Percentiles rank a stretch among this genome's conserved stretches.
phyloP scores from a whole-genome alignment of 2,329 filamentous ascomycete species.

The Diaporthe sp. region DNA sequence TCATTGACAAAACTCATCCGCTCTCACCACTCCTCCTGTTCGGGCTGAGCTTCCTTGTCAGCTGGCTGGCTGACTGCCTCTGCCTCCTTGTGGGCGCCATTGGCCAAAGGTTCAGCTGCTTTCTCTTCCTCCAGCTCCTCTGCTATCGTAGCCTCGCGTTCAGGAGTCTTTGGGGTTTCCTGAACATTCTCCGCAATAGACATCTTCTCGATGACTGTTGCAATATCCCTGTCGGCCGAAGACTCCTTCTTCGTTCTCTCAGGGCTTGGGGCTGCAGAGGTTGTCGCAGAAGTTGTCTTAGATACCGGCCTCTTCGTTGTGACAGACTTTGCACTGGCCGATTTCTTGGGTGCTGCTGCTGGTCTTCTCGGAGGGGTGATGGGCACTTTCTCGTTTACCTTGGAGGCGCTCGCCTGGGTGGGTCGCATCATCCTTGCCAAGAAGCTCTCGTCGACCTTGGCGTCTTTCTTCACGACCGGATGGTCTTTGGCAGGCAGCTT shows the following conservation, averaged over 20 bases:
- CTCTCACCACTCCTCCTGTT: conserved; percentile 32
- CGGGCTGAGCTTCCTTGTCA: not conserved
- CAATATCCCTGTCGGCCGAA: conserved; percentile 43
- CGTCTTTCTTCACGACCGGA: conserved; percentile 63
- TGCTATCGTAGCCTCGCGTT: conserved; percentile 33
- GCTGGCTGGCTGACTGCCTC: not conserved
- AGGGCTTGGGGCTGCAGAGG: conserved; percentile 34
- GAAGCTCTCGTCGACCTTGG: conserved; percentile 77
- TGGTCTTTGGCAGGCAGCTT: conserved; percentile 68
- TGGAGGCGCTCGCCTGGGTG: conserved; percentile 68
- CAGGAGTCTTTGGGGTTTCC: conserved; percentile 25
- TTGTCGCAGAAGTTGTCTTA: conserved; percentile 43
- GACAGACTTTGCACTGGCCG: conserved; percentile 44
- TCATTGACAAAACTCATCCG: not conserved
- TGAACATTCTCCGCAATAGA: conserved; percentile 43
- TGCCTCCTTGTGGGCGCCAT: conserved; percentile 33
- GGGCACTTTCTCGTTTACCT: conserved; percentile 73
- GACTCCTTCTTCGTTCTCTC: conserved; percentile 40
- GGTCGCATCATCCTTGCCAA: conserved; percentile 87
- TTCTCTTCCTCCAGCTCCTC: conserved; percentile 29
- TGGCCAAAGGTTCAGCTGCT: conserved; percentile 15
- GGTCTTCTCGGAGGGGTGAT: conserved; percentile 64
- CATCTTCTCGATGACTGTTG: conserved; percentile 45
- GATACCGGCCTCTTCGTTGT: conserved; percentile 42
- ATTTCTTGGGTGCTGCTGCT: conserved; percentile 41